A percentile compares a stretch with the other conserved stretches of the same genome.
Conservation (phyloP, 331 rosid species). For the Saraca asoca region DNA sequence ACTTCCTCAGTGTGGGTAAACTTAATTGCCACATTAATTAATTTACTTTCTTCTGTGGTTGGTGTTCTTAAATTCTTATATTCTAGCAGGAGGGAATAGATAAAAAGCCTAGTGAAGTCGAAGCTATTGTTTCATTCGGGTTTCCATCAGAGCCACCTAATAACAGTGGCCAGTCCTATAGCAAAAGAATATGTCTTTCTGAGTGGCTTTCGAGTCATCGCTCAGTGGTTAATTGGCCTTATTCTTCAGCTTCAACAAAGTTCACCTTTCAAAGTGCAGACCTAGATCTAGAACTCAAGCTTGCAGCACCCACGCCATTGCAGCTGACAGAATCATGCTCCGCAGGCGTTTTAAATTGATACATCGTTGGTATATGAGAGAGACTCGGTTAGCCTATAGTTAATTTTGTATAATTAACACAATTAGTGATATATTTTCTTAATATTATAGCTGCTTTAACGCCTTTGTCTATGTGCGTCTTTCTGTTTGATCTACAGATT, state of each 20-base stretch:
- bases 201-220: conserved; percentile 33
- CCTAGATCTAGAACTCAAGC: conserved; percentile 56
- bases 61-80: too few relatives aligned
- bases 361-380: too few relatives aligned
- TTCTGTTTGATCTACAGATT: too few relatives aligned
- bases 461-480: too few relatives aligned
- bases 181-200: not conserved
- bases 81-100: conserved; percentile 22
- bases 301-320: conserved; percentile 34
- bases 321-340: too few relatives aligned
- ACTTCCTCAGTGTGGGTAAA: conserved; percentile 29
- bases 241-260: not conserved
- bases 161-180: not conserved
- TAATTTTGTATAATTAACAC: too few relatives aligned
- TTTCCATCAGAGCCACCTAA: conserved; percentile 13
- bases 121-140: conserved; percentile 16
- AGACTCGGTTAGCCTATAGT: too few relatives aligned
- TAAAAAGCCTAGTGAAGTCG: conserved; percentile 4
- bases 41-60: not conserved
- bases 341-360: too few relatives aligned
- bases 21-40: too few relatives aligned
- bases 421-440: too few relatives aligned
- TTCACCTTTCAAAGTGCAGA: conserved; percentile 17
- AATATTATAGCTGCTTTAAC: too few relatives aligned
- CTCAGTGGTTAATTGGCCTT: conserved; percentile 21